phyloP scores from a whole-genome alignment of 768 basidiomycete species.

The Tylopilus sp. region DNA sequence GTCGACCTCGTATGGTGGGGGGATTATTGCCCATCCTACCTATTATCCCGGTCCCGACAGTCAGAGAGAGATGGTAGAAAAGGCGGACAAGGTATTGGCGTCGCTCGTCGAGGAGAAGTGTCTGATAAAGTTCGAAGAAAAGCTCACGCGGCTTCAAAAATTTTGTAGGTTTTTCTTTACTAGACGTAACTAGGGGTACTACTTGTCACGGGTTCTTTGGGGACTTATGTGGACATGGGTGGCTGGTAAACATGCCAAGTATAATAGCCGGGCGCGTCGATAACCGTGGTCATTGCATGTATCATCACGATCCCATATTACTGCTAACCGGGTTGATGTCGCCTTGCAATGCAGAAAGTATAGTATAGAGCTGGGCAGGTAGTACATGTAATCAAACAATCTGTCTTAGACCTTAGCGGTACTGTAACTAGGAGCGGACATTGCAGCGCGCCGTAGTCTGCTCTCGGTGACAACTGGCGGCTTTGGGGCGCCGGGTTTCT shows the following conservation, averaged over 20 bases:
- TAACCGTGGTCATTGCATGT: too few relatives aligned
- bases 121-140: conserved; percentile 15
- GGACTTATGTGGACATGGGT: not conserved
- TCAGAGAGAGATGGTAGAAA: conserved; percentile 12
- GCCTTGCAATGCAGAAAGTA: too few relatives aligned
- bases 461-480: too few relatives aligned
- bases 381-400: too few relatives aligned
- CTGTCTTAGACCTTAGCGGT: too few relatives aligned
- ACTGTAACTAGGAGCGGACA: too few relatives aligned
- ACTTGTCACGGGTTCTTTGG: too few relatives aligned
- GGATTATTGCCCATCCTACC: conserved; percentile 19
- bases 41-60: conserved; percentile 16
- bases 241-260: not conserved
- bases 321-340: too few relatives aligned
- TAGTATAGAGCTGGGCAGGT: too few relatives aligned
- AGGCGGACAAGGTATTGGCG: conserved; percentile 16
- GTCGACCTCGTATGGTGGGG: conserved; percentile 9
- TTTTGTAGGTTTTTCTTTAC: conserved; percentile 15
- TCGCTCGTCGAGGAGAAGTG: conserved; percentile 22
- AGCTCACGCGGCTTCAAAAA: conserved; percentile 19
- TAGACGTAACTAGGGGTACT: conserved; percentile 7
- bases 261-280: not conserved
- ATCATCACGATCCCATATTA: too few relatives aligned
- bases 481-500: too few relatives aligned
- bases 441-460: too few relatives aligned